A percentile compares a stretch with the other conserved stretches of the same genome.
Conservation (phyloP, 2,329 filamentous ascomycete species). For the Cephalotrichum gorgonifer region DNA sequence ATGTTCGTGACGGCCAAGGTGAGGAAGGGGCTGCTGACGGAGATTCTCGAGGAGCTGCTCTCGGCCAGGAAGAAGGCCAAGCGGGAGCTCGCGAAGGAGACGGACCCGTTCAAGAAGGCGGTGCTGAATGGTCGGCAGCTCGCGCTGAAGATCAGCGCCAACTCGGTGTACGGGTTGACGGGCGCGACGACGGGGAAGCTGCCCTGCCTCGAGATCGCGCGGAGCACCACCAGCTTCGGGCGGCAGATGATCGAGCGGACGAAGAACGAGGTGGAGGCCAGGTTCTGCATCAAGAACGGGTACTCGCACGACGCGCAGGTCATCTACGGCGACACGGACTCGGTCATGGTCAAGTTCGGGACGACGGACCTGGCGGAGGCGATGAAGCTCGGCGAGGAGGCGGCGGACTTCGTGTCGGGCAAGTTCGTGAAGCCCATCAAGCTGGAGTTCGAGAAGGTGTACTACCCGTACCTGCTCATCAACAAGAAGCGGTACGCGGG, state of each 20-base stretch:
- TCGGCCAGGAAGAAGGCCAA: conserved; percentile 92
- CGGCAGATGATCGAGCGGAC: conserved; percentile 99
- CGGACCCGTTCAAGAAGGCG: conserved; percentile 93
- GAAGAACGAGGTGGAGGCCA: conserved; percentile 85
- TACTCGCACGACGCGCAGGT: conserved; percentile 92
- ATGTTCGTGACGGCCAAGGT: conserved; percentile 82
- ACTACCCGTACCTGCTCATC: conserved; percentile 95
- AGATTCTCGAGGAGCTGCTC: conserved; percentile 91
- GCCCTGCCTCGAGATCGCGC: conserved; percentile 88
- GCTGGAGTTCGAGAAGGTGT: conserved; percentile 98
- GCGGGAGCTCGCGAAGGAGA: conserved; percentile 77
- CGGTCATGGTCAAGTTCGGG: conserved; percentile 99
- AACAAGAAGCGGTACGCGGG: conserved; percentile 99
- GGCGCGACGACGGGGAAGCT: conserved; percentile 94
- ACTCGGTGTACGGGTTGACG: conserved; percentile 95
- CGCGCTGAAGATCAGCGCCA: conserved; percentile 91
- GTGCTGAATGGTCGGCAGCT: conserved; percentile 95
- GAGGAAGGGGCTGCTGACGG: conserved; percentile 81
- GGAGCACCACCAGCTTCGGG: conserved; percentile 93
- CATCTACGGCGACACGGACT: conserved; percentile 98
- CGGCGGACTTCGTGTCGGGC: conserved; percentile 73
- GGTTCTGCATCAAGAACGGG: conserved; percentile 86
- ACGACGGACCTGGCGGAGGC: conserved; percentile 75
- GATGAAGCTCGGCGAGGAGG: conserved; percentile 94
- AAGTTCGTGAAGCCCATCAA: conserved; percentile 98